phyloP scores from a whole-genome alignment of 768 basidiomycete species.

The Termitomyces sp. region DNA sequence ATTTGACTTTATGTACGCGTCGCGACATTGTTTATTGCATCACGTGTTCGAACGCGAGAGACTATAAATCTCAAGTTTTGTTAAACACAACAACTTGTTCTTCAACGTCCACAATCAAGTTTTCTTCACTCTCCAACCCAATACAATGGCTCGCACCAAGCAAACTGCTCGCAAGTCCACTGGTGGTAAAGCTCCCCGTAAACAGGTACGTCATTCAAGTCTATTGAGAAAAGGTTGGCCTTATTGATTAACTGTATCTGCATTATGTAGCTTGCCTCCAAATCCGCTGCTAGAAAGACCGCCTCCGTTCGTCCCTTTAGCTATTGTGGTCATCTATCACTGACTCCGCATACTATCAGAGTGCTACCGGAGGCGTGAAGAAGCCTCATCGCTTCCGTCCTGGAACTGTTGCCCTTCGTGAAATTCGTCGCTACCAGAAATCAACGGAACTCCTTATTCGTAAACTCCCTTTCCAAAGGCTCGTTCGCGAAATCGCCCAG shows the following conservation, averaged over 20 bases:
- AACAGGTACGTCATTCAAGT: constrained; percentile 5
- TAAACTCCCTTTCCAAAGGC: constrained; percentile 81
- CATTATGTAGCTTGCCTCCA: constrained; percentile 11
- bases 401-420: constrained; percentile 81
- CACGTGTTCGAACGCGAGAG: constrained; percentile 6
- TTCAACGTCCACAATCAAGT: constrained; percentile 5
- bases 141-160: constrained; percentile 14
- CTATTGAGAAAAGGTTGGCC: background rate
- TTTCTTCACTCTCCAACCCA: background rate
- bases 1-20: constrained; percentile 7
- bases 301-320: constrained; percentile 1
- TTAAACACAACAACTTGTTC: constrained; percentile 5
- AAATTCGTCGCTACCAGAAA: constrained; percentile 79
- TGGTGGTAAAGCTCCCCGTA: constrained; percentile 16
- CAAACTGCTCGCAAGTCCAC: constrained; percentile 16
- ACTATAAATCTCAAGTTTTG: constrained; percentile 6
- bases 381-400: constrained; percentile 60
- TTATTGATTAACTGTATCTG: background rate
- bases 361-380: constrained; percentile 14
- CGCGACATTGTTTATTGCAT: constrained; percentile 7
- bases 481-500: constrained; percentile 71
- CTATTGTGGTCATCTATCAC: background rate
- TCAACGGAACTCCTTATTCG: constrained; percentile 80
- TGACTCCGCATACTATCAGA: constrained; percentile 1
- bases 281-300: constrained; percentile 13